Base-by-base conservation (phyloP, 345 rosid species). In the Syzygium oleosum region DNA sequence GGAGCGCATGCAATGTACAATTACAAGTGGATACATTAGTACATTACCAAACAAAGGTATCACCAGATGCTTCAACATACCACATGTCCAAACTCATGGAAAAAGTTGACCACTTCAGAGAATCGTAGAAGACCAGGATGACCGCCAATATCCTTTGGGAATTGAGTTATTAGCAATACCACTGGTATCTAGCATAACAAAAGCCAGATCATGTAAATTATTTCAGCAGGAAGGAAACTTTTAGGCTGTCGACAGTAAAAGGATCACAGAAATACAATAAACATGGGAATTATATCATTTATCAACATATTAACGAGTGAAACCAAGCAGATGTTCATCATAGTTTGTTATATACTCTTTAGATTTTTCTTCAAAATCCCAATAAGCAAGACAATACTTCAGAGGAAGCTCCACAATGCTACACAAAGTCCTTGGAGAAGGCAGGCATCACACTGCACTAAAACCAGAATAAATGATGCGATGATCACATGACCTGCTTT, bases 51-150 rank as follows among this genome's bases (percentile, higher is more conserved):
- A 14, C 34, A 63, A 89, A 84, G 31, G 23, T 25, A 84, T 84
- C 58, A 16, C 34, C 59, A n/a, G 41, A 84, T n/a, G 58, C 41
- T 27, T 84, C 52, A 88, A 91, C 98, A 52, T 97, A 97, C 99
- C 98, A 95, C 98, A 92, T 97, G 99, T 88, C 98, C 96, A 89
- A 96, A 97, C 94, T 96, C 99, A 77, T 96, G 99, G 90, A 96
- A 95, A 93, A 96, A 92, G 88, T 90, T 95, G 89, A 96, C 97
- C 90, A 97, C 98, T 91, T 96, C 98, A 87, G 98, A 92, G 92
- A 97, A 97, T 88, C 99, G 94, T 90, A 97, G 88, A 88, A 95
- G 91, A 86, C 89, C 65, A 85, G 94, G 92, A 84, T 88, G 89
- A 25, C 93, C 90, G 52, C 85, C 89, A 85, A 41, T 87, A 73